Percentiles rank a stretch among this genome's conserved stretches.
These are phyloP conservation scores for Neofusicoccum laricinum DNA, from an alignment of 2,329 filamentous ascomycete species.

Conservation along the genomic window DNA sequence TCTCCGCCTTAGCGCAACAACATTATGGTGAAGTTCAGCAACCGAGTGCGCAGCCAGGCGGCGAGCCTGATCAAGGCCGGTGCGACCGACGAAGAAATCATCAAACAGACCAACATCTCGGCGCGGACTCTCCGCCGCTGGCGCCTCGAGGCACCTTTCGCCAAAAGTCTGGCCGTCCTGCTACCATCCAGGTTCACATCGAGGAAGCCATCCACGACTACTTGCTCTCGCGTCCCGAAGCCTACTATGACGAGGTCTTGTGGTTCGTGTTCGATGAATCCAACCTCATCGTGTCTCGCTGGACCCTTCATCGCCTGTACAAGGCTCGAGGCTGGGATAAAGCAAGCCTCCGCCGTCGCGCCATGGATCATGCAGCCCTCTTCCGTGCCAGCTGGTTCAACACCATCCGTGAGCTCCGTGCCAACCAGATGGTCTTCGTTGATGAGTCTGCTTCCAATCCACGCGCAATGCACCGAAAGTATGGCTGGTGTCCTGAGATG, in stretches of 20 bases:
- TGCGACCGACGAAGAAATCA: neutral
- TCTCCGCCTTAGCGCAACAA: neutral
- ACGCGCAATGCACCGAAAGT: conserved; percentile 4
- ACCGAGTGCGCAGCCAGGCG: neutral
- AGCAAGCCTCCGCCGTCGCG: neutral
- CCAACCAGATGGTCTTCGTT: conserved; percentile 9
- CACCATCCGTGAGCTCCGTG: neutral
- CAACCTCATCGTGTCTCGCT: neutral
- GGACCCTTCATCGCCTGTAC: neutral
- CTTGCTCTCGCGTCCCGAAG: neutral
- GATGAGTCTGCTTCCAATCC: conserved; percentile 16
- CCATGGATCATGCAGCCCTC: neutral
- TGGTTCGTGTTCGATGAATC: neutral
- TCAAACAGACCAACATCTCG: neutral
- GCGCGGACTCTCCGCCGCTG: neutral
- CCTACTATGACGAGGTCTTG: neutral
- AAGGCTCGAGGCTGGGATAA: neutral
- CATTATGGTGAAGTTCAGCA: neutral
- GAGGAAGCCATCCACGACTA: neutral
- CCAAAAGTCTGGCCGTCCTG: neutral
- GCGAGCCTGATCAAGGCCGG: neutral
- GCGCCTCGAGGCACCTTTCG: neutral
- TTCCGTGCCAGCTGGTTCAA: neutral
- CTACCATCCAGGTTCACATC: neutral
- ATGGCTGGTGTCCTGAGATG: neutral